Conservation (phyloP, 2,329 filamentous ascomycete genomes). For the Onygenales sp. region DNA sequence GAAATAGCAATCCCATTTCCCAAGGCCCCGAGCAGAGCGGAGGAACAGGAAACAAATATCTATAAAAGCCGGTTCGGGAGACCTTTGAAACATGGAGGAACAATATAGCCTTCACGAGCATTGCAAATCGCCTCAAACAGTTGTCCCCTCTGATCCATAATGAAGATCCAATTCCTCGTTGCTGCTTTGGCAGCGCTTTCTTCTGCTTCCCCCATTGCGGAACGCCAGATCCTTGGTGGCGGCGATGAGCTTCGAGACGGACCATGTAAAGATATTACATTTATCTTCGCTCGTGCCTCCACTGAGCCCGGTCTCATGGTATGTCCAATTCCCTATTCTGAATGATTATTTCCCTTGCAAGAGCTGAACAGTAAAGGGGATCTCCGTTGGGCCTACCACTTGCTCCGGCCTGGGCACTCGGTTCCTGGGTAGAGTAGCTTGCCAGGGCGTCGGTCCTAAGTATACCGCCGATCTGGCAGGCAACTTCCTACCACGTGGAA, state of each 20-base stretch:
- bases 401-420: slow-evolving; percentile 18
- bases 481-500: slow-evolving; percentile 32
- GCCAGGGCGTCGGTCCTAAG: slow-evolving; percentile 37
- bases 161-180: slow-evolving; percentile 1
- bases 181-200: slow-evolving; percentile 5
- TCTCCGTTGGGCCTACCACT: slow-evolving; percentile 19
- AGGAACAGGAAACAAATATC: too few relatives aligned
- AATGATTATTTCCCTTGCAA: neutral
- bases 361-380: slow-evolving; percentile 13
- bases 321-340: neutral
- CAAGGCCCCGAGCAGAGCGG: too few relatives aligned
- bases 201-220: slow-evolving; percentile 3
- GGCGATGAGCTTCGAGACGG: slow-evolving; percentile 28
- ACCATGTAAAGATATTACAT: slow-evolving; percentile 27
- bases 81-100: too few relatives aligned
- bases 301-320: slow-evolving; percentile 33
- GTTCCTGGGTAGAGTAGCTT: slow-evolving; percentile 20
- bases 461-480: slow-evolving; percentile 29
- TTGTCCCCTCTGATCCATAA: neutral
- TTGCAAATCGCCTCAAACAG: neutral
- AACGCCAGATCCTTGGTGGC: slow-evolving; percentile 3
- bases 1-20: too few relatives aligned
- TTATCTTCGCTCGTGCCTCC: slow-evolving; percentile 34
- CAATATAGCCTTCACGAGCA: too few relatives aligned
- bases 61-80: too few relatives aligned